A percentile compares a stretch with the other conserved stretches of the same genome.
Evolutionary conservation across 345 rosid species (phyloP).

Genomic region (Fremontodendron californicum): DNA sequence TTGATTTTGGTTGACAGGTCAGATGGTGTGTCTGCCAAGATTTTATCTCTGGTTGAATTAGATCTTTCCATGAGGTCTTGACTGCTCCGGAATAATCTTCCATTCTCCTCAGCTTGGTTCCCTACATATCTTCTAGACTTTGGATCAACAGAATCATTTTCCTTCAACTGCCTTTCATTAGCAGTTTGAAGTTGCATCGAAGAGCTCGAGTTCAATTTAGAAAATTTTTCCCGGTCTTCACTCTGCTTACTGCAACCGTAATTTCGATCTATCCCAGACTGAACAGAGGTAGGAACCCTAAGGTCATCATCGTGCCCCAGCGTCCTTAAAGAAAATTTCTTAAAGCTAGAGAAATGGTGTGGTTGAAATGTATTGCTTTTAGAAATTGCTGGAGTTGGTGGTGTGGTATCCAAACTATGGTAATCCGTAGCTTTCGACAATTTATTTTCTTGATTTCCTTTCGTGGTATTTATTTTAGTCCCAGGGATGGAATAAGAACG

Average conservation of each 20-base stretch:
- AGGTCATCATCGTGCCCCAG: constrained; percentile 32
- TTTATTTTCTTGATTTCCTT: constrained; percentile 17
- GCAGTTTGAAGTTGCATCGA: constrained; percentile 37
- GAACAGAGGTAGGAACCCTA: constrained; percentile 30
- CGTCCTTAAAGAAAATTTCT: constrained; percentile 28
- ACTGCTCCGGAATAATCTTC: constrained; percentile 17
- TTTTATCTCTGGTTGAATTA: constrained; percentile 21
- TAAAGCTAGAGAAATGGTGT: constrained; percentile 32
- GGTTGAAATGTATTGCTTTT: constrained; percentile 31
- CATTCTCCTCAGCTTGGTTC: constrained; percentile 23
- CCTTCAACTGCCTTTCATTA: constrained; percentile 26
- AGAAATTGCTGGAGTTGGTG: constrained; percentile 28
- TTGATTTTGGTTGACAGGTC: constrained; percentile 23
- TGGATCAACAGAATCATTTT: constrained; percentile 13
- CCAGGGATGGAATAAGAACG: constrained; percentile 25
- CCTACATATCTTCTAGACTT: constrained; percentile 15
- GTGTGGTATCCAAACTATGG: constrained; percentile 22
- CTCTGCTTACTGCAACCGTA: constrained; percentile 16
- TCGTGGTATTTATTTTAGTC: constrained; percentile 13
- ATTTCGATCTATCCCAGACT: constrained; percentile 19
- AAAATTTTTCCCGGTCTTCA: constrained; percentile 13
- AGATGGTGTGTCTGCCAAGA: constrained; percentile 21
- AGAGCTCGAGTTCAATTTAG: constrained; percentile 29
- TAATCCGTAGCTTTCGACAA: constrained; percentile 18
- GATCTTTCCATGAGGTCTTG: constrained; percentile 22